Conservation (phyloP, 1,284 basidiomycete species). For the Trichosporon asahii region DNA sequence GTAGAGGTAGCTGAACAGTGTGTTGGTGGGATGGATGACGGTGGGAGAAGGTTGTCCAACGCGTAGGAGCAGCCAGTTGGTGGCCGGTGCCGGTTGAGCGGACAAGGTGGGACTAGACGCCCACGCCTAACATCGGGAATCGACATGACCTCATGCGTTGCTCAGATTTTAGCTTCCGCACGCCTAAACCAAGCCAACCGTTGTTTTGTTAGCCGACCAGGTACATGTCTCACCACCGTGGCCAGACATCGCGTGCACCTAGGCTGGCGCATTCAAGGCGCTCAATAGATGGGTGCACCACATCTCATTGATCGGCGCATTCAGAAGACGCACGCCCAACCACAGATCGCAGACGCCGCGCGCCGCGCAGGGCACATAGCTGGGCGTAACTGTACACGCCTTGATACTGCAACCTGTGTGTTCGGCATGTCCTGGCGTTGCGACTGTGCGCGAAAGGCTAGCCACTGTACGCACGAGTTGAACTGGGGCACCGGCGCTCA, state of each 20-base stretch:
- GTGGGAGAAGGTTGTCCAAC: conserved; percentile 8
- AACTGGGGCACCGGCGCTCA: background rate
- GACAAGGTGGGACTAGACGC: background rate
- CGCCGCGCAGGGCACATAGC: background rate
- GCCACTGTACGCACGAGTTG: background rate
- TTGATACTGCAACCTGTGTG: no score
- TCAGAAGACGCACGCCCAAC: background rate
- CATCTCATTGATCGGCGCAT: background rate
- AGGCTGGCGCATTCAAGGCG: background rate
- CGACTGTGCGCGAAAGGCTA: no score
- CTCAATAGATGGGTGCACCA: background rate
- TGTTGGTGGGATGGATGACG: conserved; percentile 8
- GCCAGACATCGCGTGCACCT: background rate
- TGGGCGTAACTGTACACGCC: no score
- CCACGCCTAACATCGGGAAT: conserved; percentile 5
- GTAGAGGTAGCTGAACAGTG: conserved; percentile 4
- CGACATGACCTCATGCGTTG: conserved; percentile 6
- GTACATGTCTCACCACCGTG: background rate
- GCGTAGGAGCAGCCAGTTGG: conserved; percentile 6
- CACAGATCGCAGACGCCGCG: background rate
- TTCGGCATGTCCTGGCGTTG: no score
- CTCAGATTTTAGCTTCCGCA: conserved; percentile 8
- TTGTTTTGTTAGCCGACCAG: conserved; percentile 2
- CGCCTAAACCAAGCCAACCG: background rate
- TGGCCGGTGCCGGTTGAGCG: conserved; percentile 4